Evolutionary conservation across 768 basidiomycete species (phyloP).

Genomic region (Leccinum sublutescens): DNA sequence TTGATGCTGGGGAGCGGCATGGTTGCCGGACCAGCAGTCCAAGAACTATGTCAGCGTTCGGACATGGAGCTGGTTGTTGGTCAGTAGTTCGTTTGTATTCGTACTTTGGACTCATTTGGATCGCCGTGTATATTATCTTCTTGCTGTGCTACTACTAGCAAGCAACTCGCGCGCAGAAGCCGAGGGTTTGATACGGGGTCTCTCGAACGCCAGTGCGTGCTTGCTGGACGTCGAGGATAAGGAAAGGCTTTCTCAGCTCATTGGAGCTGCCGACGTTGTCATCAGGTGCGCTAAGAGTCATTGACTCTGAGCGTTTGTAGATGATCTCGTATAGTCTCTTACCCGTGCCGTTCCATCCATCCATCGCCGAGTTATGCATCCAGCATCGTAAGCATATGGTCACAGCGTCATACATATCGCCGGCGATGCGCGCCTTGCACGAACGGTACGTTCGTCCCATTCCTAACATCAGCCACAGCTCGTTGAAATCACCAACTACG

Average conservation of each 20-base stretch:
- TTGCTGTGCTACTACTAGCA: slow-evolving; percentile 41
- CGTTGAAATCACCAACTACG: background rate
- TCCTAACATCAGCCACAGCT: background rate
- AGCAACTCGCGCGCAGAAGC: slow-evolving; percentile 70
- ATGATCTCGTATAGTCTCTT: slow-evolving; percentile 54
- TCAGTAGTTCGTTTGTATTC: slow-evolving; percentile 38
- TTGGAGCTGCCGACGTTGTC: slow-evolving; percentile 72
- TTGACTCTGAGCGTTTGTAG: background rate
- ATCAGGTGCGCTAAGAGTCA: slow-evolving; percentile 59
- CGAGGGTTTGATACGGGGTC: slow-evolving; percentile 39
- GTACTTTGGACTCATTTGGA: slow-evolving; percentile 19
- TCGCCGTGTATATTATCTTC: slow-evolving; percentile 8
- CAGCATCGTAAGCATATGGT: slow-evolving; percentile 69
- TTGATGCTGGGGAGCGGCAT: slow-evolving; percentile 92
- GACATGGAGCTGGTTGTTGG: slow-evolving; percentile 78
- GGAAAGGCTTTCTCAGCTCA: slow-evolving; percentile 44
- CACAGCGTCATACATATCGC: slow-evolving; percentile 89
- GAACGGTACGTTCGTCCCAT: slow-evolving; percentile 44
- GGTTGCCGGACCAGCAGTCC: slow-evolving; percentile 88
- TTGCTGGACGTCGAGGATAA: slow-evolving; percentile 57
- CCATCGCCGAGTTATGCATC: slow-evolving; percentile 74
- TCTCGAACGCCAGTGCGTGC: slow-evolving; percentile 54
- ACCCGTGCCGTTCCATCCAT: slow-evolving; percentile 71
- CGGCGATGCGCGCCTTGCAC: slow-evolving; percentile 68
- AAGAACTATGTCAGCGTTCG: slow-evolving; percentile 58